Evolutionary conservation across 495 filamentous ascomycete genomes (phyloP).

Genomic region (Penicillium coprophilum): DNA sequence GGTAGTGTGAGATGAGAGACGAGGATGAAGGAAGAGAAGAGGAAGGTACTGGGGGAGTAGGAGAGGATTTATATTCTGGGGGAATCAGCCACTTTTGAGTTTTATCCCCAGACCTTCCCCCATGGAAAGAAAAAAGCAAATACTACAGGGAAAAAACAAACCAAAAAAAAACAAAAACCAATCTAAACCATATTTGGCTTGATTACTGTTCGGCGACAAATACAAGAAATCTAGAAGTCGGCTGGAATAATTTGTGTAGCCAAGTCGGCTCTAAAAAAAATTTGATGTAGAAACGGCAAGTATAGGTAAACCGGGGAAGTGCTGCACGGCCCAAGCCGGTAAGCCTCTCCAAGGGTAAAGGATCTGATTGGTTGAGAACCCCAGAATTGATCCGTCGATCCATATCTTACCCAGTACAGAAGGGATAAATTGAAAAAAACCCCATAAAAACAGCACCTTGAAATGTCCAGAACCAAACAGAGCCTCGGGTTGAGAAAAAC

Average conservation of each 20-base stretch:
- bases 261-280: constrained; percentile 13
- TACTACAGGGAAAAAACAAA: neutral
- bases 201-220: constrained; percentile 1
- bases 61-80: constrained; percentile 3
- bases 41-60: constrained; percentile 2
- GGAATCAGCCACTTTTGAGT: too few species aligned
- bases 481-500: constrained; percentile 16
- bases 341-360: neutral
- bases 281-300: constrained; percentile 4
- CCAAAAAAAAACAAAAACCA: neutral
- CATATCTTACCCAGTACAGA: neutral
- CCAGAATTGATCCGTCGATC: neutral
- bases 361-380: constrained; percentile 3
- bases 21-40: neutral
- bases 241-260: constrained; percentile 8
- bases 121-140: neutral
- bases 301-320: constrained; percentile 21
- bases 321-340: constrained; percentile 19
- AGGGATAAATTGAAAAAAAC: neutral
- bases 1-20: neutral
- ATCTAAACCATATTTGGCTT: neutral
- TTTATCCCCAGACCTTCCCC: neutral
- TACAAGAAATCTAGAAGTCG: neutral
- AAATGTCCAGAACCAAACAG: constrained; percentile 17
- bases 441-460: neutral